Conservation (phyloP, 768 basidiomycete species). For the Amanita exitialis region DNA sequence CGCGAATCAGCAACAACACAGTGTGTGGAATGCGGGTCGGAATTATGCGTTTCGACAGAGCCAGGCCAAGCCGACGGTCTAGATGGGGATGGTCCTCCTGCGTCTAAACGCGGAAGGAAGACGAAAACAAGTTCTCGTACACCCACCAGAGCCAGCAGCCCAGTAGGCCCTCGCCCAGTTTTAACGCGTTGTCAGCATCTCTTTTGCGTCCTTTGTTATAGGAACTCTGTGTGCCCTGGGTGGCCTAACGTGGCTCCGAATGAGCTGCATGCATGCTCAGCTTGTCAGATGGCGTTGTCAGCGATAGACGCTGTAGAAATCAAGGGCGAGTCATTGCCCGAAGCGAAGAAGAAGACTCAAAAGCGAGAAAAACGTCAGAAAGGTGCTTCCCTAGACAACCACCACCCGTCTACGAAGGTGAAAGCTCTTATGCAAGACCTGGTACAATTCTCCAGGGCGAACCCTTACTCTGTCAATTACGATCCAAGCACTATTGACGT, state of each 20-base stretch:
- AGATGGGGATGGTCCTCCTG: conserved; percentile 39
- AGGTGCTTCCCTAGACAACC: conserved; percentile 41
- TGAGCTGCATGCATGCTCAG: conserved; percentile 56
- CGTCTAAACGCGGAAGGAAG: conserved; percentile 38
- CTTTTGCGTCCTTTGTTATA: conserved; percentile 84
- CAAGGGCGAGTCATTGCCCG: conserved; percentile 43
- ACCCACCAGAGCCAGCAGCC: conserved; percentile 68
- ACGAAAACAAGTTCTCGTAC: conserved; percentile 51
- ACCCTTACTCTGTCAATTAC: conserved; percentile 84
- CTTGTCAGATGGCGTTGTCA: conserved; percentile 62
- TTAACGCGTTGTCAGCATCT: conserved; percentile 93
- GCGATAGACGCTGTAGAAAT: conserved; percentile 80
- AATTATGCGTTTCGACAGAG: conserved; percentile 51
- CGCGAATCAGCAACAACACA: conserved; percentile 83
- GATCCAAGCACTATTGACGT: conserved; percentile 65
- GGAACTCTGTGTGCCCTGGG: conserved; percentile 60
- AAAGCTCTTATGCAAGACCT: conserved; percentile 75
- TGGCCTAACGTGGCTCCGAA: conserved; percentile 68
- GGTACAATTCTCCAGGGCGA: conserved; percentile 67
- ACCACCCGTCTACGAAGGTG: conserved; percentile 82
- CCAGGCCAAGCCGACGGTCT: conserved; percentile 32
- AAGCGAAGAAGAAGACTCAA: conserved; percentile 51
- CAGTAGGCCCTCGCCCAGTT: conserved; percentile 50
- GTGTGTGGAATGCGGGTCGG: conserved; percentile 80
- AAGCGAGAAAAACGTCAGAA: conserved; percentile 63